phyloP scores from a whole-genome alignment of 306 rosid genomes.

The Rosa persica region DNA sequence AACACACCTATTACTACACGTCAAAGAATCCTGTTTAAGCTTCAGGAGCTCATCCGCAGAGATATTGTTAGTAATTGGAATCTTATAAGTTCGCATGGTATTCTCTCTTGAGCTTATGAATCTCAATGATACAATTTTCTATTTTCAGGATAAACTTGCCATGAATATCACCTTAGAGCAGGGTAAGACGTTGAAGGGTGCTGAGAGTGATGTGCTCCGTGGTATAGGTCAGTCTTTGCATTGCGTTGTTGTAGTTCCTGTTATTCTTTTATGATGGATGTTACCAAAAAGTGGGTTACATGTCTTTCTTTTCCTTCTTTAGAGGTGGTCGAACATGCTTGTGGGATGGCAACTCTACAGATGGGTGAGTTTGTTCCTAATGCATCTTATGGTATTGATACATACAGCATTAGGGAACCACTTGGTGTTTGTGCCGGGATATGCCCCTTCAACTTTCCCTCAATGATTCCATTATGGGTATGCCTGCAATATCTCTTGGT shows the following conservation, averaged over 20 bases:
- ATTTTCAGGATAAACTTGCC: slow-evolving; percentile 65
- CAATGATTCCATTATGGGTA: slow-evolving; percentile 71
- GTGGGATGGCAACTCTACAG: slow-evolving; percentile 67
- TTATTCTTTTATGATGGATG: slow-evolving; percentile 13
- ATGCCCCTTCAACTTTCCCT: slow-evolving; percentile 64
- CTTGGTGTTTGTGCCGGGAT: slow-evolving; percentile 90
- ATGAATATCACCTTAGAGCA: slow-evolving; percentile 56
- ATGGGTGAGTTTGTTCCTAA: slow-evolving; percentile 71
- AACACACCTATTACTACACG: slow-evolving; percentile 57
- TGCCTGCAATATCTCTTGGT: slow-evolving; percentile 19
- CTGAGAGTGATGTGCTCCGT: slow-evolving; percentile 59
- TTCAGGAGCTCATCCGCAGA: slow-evolving; percentile 69
- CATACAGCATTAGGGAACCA: slow-evolving; percentile 70
- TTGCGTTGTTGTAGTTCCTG: slow-evolving; percentile 18
- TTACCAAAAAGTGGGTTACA: slow-evolving; percentile 8
- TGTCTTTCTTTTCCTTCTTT: slow-evolving; percentile 21
- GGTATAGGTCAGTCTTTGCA: slow-evolving; percentile 64
- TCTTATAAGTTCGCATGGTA: slow-evolving; percentile 2
- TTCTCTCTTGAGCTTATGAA: slow-evolving; percentile 9
- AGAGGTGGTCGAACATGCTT: slow-evolving; percentile 79
- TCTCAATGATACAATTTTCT: slow-evolving; percentile 20
- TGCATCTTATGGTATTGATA: slow-evolving; percentile 65
- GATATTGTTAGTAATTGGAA: slow-evolving; percentile 53
- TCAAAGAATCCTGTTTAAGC: slow-evolving; percentile 64
- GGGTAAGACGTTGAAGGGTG: slow-evolving; percentile 64